Evolutionary conservation across 2,329 filamentous ascomycete genomes (phyloP).

Genomic region (Amylocarpus encephaloides): DNA sequence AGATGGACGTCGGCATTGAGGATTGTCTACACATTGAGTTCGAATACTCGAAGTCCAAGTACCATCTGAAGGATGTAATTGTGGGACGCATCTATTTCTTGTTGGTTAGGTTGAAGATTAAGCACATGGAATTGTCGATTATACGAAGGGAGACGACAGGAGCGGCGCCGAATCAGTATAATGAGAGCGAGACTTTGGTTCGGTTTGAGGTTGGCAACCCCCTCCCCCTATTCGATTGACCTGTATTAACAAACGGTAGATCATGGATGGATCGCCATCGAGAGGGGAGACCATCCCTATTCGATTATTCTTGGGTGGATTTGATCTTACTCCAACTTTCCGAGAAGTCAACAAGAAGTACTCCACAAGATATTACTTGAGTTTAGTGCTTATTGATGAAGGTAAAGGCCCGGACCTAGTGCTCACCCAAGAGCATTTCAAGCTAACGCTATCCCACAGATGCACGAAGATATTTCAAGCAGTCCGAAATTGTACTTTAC

Average conservation of each 20-base stretch:
- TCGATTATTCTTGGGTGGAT: slow-evolving; percentile 90
- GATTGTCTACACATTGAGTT: slow-evolving; percentile 99
- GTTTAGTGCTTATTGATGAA: slow-evolving; percentile 91
- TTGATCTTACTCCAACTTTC: slow-evolving; percentile 96
- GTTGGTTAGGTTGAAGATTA: slow-evolving; percentile 95
- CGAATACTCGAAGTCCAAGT: slow-evolving; percentile 98
- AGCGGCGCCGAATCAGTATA: slow-evolving; percentile 96
- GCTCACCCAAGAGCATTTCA: slow-evolving; percentile 2
- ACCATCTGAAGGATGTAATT: slow-evolving; percentile 98
- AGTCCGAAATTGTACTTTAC: slow-evolving; percentile 96
- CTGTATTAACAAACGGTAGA: slow-evolving; percentile 39
- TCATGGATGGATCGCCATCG: slow-evolving; percentile 34
- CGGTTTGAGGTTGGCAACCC: slow-evolving; percentile 69
- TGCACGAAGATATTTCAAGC: slow-evolving; percentile 96
- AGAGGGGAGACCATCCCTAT: slow-evolving; percentile 88
- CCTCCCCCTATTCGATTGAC: not conserved
- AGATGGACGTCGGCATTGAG: slow-evolving; percentile 99
- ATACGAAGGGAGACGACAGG: slow-evolving; percentile 96
- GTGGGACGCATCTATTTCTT: slow-evolving; percentile 98
- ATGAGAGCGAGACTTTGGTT: slow-evolving; percentile 96
- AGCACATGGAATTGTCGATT: slow-evolving; percentile 98
- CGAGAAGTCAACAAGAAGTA: slow-evolving; percentile 99
- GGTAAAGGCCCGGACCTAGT: slow-evolving; percentile 41
- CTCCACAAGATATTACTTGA: slow-evolving; percentile 95
- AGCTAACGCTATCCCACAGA: slow-evolving; percentile 46